Percentiles rank a stretch among this genome's conserved stretches.
Conservation (phyloP, 257 asterid genomes). For the Linderniella brevidens region DNA sequence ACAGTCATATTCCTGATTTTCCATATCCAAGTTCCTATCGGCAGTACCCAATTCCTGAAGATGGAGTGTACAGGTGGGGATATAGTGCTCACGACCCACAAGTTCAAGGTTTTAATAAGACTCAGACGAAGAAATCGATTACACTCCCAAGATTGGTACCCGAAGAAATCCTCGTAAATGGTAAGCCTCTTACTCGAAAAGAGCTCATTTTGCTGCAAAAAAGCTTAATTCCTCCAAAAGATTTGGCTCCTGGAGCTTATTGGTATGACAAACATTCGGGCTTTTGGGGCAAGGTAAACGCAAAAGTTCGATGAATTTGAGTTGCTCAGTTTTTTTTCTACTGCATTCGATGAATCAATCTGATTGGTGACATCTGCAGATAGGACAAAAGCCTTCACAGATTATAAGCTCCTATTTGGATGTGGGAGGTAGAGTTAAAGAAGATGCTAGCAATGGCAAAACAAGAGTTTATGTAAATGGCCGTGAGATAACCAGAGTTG, state of each 20-base stretch:
- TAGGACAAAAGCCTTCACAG: conserved; percentile 14
- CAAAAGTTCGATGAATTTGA: too few relatives aligned
- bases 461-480: conserved; percentile 21
- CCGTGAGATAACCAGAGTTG: conserved; percentile 23
- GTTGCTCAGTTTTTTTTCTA: too few relatives aligned
- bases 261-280: conserved; percentile 61
- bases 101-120: background rate
- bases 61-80: background rate
- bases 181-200: conserved; percentile 24
- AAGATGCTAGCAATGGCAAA: conserved; percentile 21
- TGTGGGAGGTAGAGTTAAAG: conserved; percentile 9
- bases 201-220: conserved; percentile 25
- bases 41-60: background rate
- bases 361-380: conserved; percentile 1
- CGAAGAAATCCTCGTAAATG: conserved; percentile 29
- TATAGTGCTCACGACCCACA: conserved; percentile 1
- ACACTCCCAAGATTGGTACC: conserved; percentile 26
- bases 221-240: conserved; percentile 33
- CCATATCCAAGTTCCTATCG: background rate
- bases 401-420: conserved; percentile 12
- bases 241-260: conserved; percentile 34
- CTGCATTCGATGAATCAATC: too few relatives aligned
- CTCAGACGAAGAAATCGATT: conserved; percentile 10
- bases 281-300: conserved; percentile 46
- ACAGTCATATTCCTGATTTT: conserved; percentile 5